Base-by-base conservation (phyloP, 163 green algal genomes). In the Chlorella variabilis region DNA sequence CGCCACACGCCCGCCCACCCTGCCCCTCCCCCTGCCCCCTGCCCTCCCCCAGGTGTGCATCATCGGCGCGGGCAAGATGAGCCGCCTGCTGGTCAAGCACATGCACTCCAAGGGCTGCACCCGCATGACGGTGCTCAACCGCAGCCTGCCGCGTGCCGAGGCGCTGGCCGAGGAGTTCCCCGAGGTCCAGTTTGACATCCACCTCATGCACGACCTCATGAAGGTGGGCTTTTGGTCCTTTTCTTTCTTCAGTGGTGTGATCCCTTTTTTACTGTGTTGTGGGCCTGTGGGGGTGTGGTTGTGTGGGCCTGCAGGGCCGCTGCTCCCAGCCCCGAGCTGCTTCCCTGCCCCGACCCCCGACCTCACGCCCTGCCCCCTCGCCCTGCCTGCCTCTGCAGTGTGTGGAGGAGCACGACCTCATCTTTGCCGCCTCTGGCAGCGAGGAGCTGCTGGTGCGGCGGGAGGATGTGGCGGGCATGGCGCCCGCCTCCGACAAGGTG, bases 21-120 rank as follows among this genome's bases (percentile, higher is more conserved):
- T n/a, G n/a, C n/a, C n/a, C n/a, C n/a, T n/a, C n/a, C n/a, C n/a
- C n/a, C n/a, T n/a, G n/a, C n/a, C n/a, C 3, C 51, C 18, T 65
- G 29, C 48, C 29, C 11, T 11, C 73, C 39, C 36, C 5, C 87
- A 78, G 80, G 88, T 99, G 4, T 94, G 89, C 90, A 98, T 99
- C 90, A 97, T 99, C 59, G 97, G 97, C 31, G 97, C 97, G 5
- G 97, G 97, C 83, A 98, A 98, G 87, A 99, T 99, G 97, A 96
- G 93, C 27, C 93, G 90, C 42, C 91, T 99, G 71, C 91, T 99
- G 59, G 95, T 99, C 11, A 99, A 99, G 93, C 97, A 99, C 85
- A 86, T 99, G 67, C 80, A 89, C 42, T 97, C 92, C 77, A 99
- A 99, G 93, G 95, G 85, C 38, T 86, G 78, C 71, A 82, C 33